Base-by-base conservation (phyloP, 495 filamentous ascomycete species). In the Penicillium robsamsonii region DNA sequence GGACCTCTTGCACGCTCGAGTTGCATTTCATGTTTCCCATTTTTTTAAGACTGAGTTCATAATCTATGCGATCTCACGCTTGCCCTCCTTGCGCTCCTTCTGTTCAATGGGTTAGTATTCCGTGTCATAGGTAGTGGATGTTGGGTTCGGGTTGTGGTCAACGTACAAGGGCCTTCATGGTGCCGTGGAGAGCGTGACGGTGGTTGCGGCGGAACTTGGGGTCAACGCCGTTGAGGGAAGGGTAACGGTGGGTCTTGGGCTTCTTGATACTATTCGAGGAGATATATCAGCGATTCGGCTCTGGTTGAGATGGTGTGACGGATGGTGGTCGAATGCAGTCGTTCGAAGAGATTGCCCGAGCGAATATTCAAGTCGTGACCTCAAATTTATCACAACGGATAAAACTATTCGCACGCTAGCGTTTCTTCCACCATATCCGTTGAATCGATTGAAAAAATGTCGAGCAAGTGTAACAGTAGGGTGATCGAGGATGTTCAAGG, bases 121-220 rank as follows among this genome's bases (percentile, higher is more conserved):
- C 24, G 22, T 9, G 35, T 33, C 24, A 40, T 24, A 11, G 37
- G 13, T 22, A 15, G 41, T 22, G 44, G 44, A 3, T 45, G 18
- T 10, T 55, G 42, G 30, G 30, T 27, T 53, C 35, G 38, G 45
- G 17, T 37, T 42, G 18, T 52, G 55, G 37, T 64, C 43, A 59
- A 85, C 91, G 70, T 87, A 98, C 94, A 80, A 99, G 79, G 71
- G 95, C 95, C 84, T 88, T 95, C 84, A 89, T 90, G 67, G 95
- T 99, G 71, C 94, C 94, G 80, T 97, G 95, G 30, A 97, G 90
- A 73, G 95, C 95, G 86, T 97, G 92, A 71, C 91, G 89, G 82
- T 98, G 95, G 83, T 98, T 98, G 79, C 94, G 85, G 76, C 94
- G 87, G 85, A 97, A 98, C 86, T 98, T 98, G 73, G 94, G 91